These are phyloP conservation scores for Tetrapyrgos nigripes DNA, from an alignment of 1,284 basidiomycete species.

Conservation along the genomic window DNA sequence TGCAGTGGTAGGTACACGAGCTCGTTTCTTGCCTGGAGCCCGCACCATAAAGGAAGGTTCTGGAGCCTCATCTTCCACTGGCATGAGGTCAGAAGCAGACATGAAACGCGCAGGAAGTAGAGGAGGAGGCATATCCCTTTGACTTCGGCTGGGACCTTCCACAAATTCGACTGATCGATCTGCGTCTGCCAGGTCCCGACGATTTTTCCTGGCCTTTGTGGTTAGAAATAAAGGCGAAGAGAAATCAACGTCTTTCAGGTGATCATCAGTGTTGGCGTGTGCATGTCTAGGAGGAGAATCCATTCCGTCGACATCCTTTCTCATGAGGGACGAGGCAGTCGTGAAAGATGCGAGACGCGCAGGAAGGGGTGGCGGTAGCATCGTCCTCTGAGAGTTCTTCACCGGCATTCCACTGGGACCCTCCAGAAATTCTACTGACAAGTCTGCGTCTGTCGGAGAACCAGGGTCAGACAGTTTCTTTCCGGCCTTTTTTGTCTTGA, in stretches of 20 bases:
- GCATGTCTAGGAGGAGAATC: too few relatives aligned
- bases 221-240: background rate
- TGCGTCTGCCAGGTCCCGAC: background rate
- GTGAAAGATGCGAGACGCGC: too few relatives aligned
- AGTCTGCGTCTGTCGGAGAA: constrained; percentile 11
- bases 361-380: background rate
- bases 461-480: background rate
- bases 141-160: constrained; percentile 2
- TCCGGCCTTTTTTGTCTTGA: background rate
- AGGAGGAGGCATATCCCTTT: constrained; percentile 47
- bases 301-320: too few relatives aligned
- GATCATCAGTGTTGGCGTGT: too few relatives aligned
- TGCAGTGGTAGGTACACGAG: background rate
- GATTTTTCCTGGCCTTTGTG: background rate
- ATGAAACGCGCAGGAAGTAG: constrained; percentile 23
- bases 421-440: constrained; percentile 31
- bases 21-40: constrained; percentile 36
- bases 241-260: background rate
- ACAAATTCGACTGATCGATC: constrained; percentile 31
- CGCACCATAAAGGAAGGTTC: constrained; percentile 64
- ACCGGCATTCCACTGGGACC: background rate
- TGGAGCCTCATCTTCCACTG: constrained; percentile 33
- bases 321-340: too few relatives aligned
- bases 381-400: background rate
- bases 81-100: background rate